Evolutionary conservation across 768 basidiomycete species (phyloP), one percentile per base, ranked within the genome.

Genomic region (Heimioporus sp.): DNA sequence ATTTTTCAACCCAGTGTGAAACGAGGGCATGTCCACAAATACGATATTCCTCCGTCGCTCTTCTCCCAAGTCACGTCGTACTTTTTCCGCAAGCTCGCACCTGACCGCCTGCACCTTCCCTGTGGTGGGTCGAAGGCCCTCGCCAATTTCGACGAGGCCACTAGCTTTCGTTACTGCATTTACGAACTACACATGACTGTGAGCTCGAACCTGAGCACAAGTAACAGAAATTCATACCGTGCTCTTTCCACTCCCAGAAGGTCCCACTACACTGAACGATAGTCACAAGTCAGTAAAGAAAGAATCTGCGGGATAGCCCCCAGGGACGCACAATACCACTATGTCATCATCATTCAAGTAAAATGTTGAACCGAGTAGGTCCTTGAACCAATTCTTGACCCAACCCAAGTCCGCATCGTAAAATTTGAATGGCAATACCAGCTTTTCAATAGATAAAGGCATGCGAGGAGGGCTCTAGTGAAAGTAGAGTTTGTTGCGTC

Each of bases 21-120:
- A 64, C 0, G 62, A 64, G 24, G 63, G 63, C 0, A 56, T 53
- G 34, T 65, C 63, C 4, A 63, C 43, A 20, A 65, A 58, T 9
- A 65, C 56, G 10, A 63, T 48, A 13, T 40, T 45, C 21, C 47
- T n/a, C n/a, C n/a, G n/a, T n/a, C n/a, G n/a, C n/a, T n/a, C n/a
- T n/a, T n/a, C n/a, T n/a, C n/a, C n/a, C n/a, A n/a, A n/a, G n/a
- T n/a, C n/a, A n/a, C n/a, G n/a, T n/a, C n/a, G n/a, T n/a, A n/a
- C n/a, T n/a, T n/a, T n/a, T n/a, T n/a, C n/a, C n/a, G n/a, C n/a
- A n/a, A n/a, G n/a, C n/a, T n/a, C n/a, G n/a, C n/a, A n/a, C n/a
- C n/a, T n/a, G n/a, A n/a, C n/a, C n/a, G n/a, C n/a, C n/a, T n/a
- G n/a, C n/a, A n/a, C n/a, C n/a, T n/a, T n/a, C n/a, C n/a, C n/a